Percentiles rank a stretch among this genome's conserved stretches.
Evolutionary conservation across 345 rosid genomes (phyloP).

Genomic region (Eucalyptus sp.): DNA sequence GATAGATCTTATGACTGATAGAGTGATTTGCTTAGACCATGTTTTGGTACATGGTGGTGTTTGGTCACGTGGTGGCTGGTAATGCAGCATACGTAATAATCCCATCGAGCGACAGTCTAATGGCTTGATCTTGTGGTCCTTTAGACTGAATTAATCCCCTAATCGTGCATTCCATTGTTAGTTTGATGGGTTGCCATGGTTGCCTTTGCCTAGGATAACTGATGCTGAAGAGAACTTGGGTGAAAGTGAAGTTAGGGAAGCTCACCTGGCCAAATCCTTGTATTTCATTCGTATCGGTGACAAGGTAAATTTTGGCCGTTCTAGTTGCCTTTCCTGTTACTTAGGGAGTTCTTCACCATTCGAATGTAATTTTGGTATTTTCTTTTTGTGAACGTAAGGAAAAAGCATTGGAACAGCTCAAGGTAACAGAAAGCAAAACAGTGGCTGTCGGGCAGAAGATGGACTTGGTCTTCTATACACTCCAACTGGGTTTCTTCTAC

Average conservation of each 20-base stretch:
- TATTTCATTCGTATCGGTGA: constrained; percentile 77
- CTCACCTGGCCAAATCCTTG: constrained; percentile 92
- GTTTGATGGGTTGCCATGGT: not conserved
- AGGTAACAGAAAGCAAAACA: constrained; percentile 91
- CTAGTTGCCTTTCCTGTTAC: not conserved
- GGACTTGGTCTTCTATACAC: constrained; percentile 85
- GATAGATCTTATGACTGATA: not conserved
- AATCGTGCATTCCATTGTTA: not conserved
- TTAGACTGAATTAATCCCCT: not conserved
- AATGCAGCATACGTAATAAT: not conserved
- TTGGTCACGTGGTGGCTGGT: not conserved
- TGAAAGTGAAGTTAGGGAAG: constrained; percentile 98
- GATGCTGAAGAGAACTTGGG: constrained; percentile 99
- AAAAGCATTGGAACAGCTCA: constrained; percentile 89
- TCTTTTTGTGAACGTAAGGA: constrained; percentile 25
- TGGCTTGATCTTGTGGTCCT: not conserved
- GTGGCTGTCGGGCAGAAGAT: constrained; percentile 98
- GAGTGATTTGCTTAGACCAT: not conserved
- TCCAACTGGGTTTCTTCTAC: constrained; percentile 87
- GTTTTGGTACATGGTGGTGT: not conserved
- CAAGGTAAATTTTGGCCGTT: constrained; percentile 33
- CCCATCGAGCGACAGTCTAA: not conserved
- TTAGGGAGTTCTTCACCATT: not conserved
- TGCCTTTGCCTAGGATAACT: constrained; percentile 50
- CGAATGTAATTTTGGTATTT: not conserved